Evolutionary conservation across 805 yeast species (phyloP).

Genomic region (Wickerhamiella hasegawae): DNA sequence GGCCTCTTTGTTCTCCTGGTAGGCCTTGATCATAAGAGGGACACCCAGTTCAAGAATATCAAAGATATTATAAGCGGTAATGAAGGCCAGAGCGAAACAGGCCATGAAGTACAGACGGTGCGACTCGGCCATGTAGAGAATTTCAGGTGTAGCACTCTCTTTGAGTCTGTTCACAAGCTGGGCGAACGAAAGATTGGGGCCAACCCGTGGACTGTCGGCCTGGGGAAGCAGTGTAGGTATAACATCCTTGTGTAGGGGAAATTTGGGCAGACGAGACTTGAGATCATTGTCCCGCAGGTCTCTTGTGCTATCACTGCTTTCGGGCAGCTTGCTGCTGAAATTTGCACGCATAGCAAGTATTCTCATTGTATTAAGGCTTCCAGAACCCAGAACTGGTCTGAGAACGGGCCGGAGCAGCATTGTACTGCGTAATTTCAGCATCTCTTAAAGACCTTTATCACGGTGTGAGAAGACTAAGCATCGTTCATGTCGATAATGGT

Average conservation of each 20-base stretch:
- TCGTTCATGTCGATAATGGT: too few relatives aligned
- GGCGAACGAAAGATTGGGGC: conserved; percentile 35
- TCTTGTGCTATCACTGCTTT: conserved; percentile 7
- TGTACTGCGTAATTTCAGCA: too few relatives aligned
- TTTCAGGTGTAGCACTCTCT: conserved; percentile 44
- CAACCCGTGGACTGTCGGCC: conserved; percentile 64
- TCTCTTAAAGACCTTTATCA: too few relatives aligned
- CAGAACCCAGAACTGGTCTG: too few relatives aligned
- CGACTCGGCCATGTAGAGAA: conserved; percentile 71
- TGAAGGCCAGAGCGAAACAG: conserved; percentile 51
- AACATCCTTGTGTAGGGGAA: conserved; percentile 48
- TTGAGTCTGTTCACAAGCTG: conserved; percentile 46
- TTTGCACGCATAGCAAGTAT: too few relatives aligned
- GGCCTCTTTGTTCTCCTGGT: conserved; percentile 35
- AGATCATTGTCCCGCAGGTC: conserved; percentile 28
- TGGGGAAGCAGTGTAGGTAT: conserved; percentile 56
- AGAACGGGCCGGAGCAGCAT: too few relatives aligned
- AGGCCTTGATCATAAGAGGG: conserved; percentile 34
- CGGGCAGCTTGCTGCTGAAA: conserved; percentile 9
- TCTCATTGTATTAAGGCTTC: too few relatives aligned
- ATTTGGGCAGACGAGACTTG: conserved; percentile 45
- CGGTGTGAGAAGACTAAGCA: too few relatives aligned
- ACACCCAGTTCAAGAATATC: conserved; percentile 39
- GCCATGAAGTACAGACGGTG: conserved; percentile 60
- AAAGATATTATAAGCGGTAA: conserved; percentile 48